These are phyloP conservation scores for Mucor irregularis DNA, from an alignment of 371 early-diverging fungal species.

Conservation along the genomic window DNA sequence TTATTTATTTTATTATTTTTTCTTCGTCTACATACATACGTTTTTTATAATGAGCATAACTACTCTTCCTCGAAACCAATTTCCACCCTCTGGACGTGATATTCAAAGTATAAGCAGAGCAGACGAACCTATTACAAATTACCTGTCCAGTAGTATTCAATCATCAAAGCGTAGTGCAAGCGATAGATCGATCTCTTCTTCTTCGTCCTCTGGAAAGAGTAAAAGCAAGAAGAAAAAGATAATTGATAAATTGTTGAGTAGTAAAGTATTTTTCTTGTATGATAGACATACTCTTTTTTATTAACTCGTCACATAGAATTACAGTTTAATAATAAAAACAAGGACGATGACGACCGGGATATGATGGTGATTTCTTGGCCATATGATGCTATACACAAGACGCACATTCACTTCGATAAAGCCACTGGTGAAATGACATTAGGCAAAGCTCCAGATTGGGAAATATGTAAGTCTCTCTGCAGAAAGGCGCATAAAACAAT, in stretches of 20 bases:
- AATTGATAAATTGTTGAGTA: conserved; percentile 7
- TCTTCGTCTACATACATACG: neutral
- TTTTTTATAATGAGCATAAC: conserved; percentile 6
- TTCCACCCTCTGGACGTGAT: neutral
- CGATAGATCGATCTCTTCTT: too few relatives aligned
- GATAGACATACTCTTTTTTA: neutral
- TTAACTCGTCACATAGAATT: neutral
- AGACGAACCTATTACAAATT: conserved; percentile 18
- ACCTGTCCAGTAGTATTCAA: too few relatives aligned
- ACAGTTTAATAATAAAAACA: neutral
- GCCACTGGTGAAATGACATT: conserved; percentile 20
- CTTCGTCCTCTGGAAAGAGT: too few relatives aligned
- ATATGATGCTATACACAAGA: conserved; percentile 28
- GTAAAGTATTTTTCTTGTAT: neutral
- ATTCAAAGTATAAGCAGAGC: neutral
- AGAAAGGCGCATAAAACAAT: neutral
- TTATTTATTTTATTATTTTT: neutral
- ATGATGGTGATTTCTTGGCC: conserved; percentile 24
- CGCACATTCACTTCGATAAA: conserved; percentile 22
- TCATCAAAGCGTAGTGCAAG: too few relatives aligned
- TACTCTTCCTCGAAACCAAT: neutral
- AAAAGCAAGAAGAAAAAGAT: conserved; percentile 10
- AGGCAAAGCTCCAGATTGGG: conserved; percentile 16
- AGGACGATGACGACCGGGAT: neutral
- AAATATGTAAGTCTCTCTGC: conserved; percentile 21